A percentile compares a stretch with the other conserved stretches of the same genome.
These are phyloP conservation scores for Berkeleyomyces rouxiae DNA, from an alignment of 2,329 filamentous ascomycete species.

Conservation along the genomic window DNA sequence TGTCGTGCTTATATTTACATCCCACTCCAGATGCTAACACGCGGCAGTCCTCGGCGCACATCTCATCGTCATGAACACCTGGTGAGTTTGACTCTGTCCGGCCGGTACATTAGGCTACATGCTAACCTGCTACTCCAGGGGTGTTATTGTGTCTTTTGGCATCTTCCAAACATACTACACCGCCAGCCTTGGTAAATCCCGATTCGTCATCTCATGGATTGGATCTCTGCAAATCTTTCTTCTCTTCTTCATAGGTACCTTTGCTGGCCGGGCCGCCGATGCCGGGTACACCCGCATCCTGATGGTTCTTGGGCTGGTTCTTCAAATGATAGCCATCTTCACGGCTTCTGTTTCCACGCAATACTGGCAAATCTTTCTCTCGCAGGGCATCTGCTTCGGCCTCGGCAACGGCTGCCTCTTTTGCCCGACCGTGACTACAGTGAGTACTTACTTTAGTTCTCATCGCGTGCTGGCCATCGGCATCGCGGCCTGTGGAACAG, in stretches of 20 bases:
- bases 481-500: conserved; percentile 41
- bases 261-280: conserved; percentile 36
- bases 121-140: conserved; percentile 20
- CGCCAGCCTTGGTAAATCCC: conserved; percentile 22
- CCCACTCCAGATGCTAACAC: not conserved
- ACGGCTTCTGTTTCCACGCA: conserved; percentile 25
- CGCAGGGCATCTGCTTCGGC: conserved; percentile 38
- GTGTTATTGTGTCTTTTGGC: conserved; percentile 39
- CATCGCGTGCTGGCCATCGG: conserved; percentile 44
- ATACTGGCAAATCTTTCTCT: conserved; percentile 40
- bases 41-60: conserved; percentile 21
- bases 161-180: conserved; percentile 38
- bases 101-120: not conserved
- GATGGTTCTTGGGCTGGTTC: conserved; percentile 24
- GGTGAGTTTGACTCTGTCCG: conserved; percentile 19
- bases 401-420: conserved; percentile 47
- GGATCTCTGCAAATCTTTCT: conserved; percentile 38
- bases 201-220: conserved; percentile 36
- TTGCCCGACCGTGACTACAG: conserved; percentile 44
- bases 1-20: not conserved
- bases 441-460: conserved; percentile 48
- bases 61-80: conserved; percentile 34
- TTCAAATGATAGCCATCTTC: conserved; percentile 33
- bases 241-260: conserved; percentile 36
- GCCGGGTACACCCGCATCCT: conserved; percentile 34